Evolutionary conservation across 2,329 filamentous ascomycete genomes (phyloP), one percentile per base, ranked within the genome.

Genomic region (Fragosphaeria purpurea): DNA sequence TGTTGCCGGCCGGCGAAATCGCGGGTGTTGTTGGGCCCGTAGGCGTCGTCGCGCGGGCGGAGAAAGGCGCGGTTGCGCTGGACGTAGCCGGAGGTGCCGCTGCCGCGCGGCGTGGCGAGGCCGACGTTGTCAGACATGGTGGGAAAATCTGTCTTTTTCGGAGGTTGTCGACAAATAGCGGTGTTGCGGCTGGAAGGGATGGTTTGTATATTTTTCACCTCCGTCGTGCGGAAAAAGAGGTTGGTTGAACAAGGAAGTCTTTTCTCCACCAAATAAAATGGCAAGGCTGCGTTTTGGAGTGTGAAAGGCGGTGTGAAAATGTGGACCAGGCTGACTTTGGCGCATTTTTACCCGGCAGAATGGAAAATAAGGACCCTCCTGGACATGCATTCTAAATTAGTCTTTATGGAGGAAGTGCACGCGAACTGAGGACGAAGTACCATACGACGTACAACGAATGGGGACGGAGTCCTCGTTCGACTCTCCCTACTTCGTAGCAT

Each of bases 71-170:
- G 81, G 72, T 97, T 98, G 67, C 89, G 88, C 70, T 97, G 91
- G 51, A 98, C 91, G 66, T 97, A 97, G 64, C 93, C 93, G 1
- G 91, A 97, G 51, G 93, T 98, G 45, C 93, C 93, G 64, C 87
- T 95, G 59, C 93, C 93, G 62, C 93, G 85, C 4, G 93, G 93
- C 5, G 93, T 98, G 51, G 85, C 83, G 61, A 98, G 88, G 52
- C 93, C 94, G 63, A 98, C 93, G 72, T 98, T 98, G 58, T 93
- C 89, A 54, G 90, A 93, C 93, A 97, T 97, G 11, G 41, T 48
- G 22, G 22, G 3, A 22, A 22, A 22, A 22, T 22, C 22, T 22
- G 22, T 22, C 22, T 22, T n/a, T n/a, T 22, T 22, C 22, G 22
- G 22, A 22, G 22, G 22, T 22, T 22, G 22, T 22, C 22, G 22